These are phyloP conservation scores for Obba rivulosa DNA, from an alignment of 768 basidiomycete species.

Conservation along the genomic window DNA sequence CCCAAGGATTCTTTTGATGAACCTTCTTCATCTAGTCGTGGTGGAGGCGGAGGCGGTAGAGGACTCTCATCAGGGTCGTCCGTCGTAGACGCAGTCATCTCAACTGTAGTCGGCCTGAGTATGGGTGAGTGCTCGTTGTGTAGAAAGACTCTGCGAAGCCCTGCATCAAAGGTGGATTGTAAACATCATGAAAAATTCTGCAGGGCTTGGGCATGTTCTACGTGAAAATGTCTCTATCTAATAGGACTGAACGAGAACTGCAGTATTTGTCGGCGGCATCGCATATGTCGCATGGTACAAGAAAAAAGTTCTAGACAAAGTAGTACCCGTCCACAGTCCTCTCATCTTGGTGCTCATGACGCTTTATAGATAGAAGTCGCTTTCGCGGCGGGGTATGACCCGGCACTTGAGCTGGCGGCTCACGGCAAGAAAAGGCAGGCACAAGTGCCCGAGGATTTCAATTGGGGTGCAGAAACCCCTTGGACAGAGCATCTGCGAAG, in stretches of 20 bases:
- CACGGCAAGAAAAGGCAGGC: slow-evolving; percentile 30
- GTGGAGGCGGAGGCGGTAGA: background rate
- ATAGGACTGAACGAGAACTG: background rate
- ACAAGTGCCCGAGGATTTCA: slow-evolving; percentile 18
- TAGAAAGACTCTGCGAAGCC: background rate
- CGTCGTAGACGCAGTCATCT: slow-evolving; percentile 47
- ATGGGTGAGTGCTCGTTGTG: slow-evolving; percentile 39
- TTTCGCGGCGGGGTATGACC: slow-evolving; percentile 78
- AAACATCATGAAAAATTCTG: background rate
- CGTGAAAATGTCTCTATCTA: background rate
- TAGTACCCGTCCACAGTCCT: slow-evolving; percentile 23
- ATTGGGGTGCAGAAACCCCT: slow-evolving; percentile 32
- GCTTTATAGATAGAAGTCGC: slow-evolving; percentile 63
- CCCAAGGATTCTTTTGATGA: too few relatives aligned
- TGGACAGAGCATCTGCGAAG: slow-evolving; percentile 64
- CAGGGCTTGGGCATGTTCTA: background rate
- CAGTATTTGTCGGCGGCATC: slow-evolving; percentile 68
- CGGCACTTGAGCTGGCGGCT: slow-evolving; percentile 68
- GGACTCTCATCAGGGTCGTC: slow-evolving; percentile 16
- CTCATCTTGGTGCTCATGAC: slow-evolving; percentile 2
- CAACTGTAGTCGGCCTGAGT: slow-evolving; percentile 55
- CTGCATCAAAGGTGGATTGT: background rate
- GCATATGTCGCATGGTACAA: slow-evolving; percentile 80
- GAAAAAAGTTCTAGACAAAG: slow-evolving; percentile 74
- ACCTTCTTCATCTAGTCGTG: too few relatives aligned